These are phyloP conservation scores for Tritrichomonas musculus DNA, from an alignment of 208 protist species.

Conservation along the genomic window DNA sequence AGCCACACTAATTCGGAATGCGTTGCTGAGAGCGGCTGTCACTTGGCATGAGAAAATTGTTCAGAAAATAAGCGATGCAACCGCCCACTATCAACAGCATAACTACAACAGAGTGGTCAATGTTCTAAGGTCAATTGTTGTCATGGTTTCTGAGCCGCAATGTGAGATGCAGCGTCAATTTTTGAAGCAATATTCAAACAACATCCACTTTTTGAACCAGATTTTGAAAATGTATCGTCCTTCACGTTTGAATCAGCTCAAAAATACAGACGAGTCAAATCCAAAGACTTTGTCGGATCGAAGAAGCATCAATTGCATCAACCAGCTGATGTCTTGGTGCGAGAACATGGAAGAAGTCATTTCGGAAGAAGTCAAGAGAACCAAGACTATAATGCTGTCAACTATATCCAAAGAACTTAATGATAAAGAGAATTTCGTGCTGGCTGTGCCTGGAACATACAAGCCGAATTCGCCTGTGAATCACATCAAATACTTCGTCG, in stretches of 20 bases:
- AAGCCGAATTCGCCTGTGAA: background rate
- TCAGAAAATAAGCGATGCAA: background rate
- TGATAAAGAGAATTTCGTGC: background rate
- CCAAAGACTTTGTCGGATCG: background rate
- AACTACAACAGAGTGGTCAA: background rate
- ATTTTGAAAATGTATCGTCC: background rate
- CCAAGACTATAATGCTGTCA: background rate
- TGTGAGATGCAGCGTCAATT: background rate
- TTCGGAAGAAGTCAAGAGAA: background rate
- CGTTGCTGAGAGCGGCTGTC: background rate
- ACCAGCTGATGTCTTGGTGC: background rate
- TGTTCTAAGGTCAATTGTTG: background rate
- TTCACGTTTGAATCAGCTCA: no score
- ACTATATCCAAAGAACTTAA: background rate
- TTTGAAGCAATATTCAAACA: background rate
- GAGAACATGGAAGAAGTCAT: background rate
- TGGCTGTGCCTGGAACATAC: background rate
- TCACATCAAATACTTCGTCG: background rate
- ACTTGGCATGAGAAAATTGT: background rate
- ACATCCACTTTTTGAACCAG: background rate
- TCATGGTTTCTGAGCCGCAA: background rate
- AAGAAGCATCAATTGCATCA: background rate
- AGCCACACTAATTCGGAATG: background rate
- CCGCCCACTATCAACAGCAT: background rate
- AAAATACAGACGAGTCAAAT: background rate